Base-by-base conservation (phyloP, 2,329 filamentous ascomycete genomes). In the Ophiostoma sp. region DNA sequence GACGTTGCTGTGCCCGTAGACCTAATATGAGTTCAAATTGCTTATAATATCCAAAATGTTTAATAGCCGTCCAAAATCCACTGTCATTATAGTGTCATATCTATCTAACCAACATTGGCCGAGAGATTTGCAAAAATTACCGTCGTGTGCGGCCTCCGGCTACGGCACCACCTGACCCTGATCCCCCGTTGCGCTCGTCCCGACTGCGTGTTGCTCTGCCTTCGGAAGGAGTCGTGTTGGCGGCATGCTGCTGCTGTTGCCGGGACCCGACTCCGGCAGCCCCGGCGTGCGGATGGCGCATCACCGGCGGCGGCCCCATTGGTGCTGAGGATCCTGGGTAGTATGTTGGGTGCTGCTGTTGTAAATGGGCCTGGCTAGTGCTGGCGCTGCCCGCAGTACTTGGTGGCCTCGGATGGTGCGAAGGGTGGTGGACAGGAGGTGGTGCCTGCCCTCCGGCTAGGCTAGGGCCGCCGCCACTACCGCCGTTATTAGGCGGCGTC, bases 161-260 rank as follows among this genome's bases (percentile, higher is more conserved):
- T 27, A 66, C 62, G 2, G 42, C 72, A 58, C 74, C 58, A 8
- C 60, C 60, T 9, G 60, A 41, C 5, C 60, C 71, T 8, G 71
- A 68, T 1, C 74, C 68, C 18, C 74, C 75, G 6, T 75, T 73
- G 66, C 76, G 72, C 72, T 77, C 76, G 60, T 77, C 76, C 42
- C 76, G 71, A 16, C 71, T 75, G 69, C 76, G 72, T 64, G 75
- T 75, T 14, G 67, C 67, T 68, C 75, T 70, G 52, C 71, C 71
- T 49, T 75, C 74, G 6, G 73, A 73, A 16, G 74, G 73, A 2
- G 73, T 72, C 16, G 72, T 70, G 1, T 65, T 49, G 45, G 45
- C 66, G 16, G 38, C 66, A 6, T 66, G 69, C 9, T 67, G 65
- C 62, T 42, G 68, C 66, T 49, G 67, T 36, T 18, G 69, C 14